These are phyloP conservation scores for Viola pubescens DNA, from an alignment of 441 rosid genomes.

Conservation along the genomic window DNA sequence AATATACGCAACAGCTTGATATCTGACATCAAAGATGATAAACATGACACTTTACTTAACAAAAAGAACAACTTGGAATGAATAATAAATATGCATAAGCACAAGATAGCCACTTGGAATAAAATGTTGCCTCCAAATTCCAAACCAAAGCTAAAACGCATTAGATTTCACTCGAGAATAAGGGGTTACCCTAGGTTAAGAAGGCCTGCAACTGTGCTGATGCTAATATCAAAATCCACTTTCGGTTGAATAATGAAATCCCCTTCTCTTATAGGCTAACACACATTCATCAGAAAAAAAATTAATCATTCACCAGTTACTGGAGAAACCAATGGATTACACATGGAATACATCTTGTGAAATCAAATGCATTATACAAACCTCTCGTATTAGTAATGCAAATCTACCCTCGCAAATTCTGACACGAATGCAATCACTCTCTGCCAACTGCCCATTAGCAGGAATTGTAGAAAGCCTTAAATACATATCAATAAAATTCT, in stretches of 20 bases:
- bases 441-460: constrained; percentile 73
- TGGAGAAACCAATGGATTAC: constrained; percentile 1
- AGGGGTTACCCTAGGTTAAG: constrained; percentile 88
- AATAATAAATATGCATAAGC: too few relatives aligned
- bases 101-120: background rate
- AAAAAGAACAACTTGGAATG: too few relatives aligned
- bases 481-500: constrained; percentile 90
- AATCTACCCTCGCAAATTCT: constrained; percentile 99
- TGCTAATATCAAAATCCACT: constrained; percentile 97
- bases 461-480: constrained; percentile 84
- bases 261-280: constrained; percentile 97
- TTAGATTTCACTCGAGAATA: background rate
- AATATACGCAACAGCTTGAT: constrained; percentile 93
- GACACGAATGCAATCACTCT: constrained; percentile 92
- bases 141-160: background rate
- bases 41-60: too few relatives aligned
- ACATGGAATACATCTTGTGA: background rate
- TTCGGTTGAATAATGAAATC: constrained; percentile 98
- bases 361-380: constrained; percentile 24
- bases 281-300: constrained; percentile 17
- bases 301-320: constrained; percentile 16
- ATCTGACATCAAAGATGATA: constrained; percentile 41
- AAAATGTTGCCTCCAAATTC: background rate
- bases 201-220: constrained; percentile 96
- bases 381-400: constrained; percentile 96